Percentiles rank a stretch among this genome's conserved stretches.
Evolutionary conservation across 225 moss, liverwort and hornwort genomes (phyloP).

Genomic region (Sphagnum tenellum): DNA sequence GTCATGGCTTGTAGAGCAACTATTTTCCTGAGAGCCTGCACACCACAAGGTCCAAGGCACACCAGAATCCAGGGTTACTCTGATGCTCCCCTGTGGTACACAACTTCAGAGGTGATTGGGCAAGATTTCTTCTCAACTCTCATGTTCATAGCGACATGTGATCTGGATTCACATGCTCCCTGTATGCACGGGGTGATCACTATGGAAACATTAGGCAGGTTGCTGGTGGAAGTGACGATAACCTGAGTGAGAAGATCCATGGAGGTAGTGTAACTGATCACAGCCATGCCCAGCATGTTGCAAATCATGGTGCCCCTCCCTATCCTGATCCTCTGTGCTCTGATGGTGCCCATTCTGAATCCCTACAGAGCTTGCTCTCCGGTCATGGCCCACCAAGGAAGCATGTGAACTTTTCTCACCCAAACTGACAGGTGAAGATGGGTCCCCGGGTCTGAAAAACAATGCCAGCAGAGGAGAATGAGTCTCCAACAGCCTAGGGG

Average conservation of each 20-base stretch:
- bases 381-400: background rate
- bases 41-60: too few species aligned
- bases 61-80: background rate
- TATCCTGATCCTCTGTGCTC: constrained; percentile 2
- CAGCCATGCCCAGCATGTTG: background rate
- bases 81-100: too few species aligned
- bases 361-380: constrained; percentile 1
- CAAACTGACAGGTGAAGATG: background rate
- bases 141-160: constrained; percentile 5
- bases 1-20: too few species aligned
- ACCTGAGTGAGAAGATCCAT: constrained; percentile 4
- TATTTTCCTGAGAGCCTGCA: too few species aligned
- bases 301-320: constrained; percentile 2
- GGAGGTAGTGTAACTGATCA: background rate
- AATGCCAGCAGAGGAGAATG: too few species aligned
- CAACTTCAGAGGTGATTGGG: too few species aligned
- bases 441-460: background rate
- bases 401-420: constrained; percentile 5
- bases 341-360: constrained; percentile 3
- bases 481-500: too few species aligned
- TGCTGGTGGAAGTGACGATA: constrained; percentile 3
- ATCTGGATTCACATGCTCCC: constrained; percentile 1
- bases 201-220: background rate
- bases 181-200: constrained; percentile 3
- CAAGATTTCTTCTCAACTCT: background rate